These are phyloP conservation scores for Yamadazyma buinensis DNA, from an alignment of 1,139 yeast genomes.

Conservation along the genomic window DNA sequence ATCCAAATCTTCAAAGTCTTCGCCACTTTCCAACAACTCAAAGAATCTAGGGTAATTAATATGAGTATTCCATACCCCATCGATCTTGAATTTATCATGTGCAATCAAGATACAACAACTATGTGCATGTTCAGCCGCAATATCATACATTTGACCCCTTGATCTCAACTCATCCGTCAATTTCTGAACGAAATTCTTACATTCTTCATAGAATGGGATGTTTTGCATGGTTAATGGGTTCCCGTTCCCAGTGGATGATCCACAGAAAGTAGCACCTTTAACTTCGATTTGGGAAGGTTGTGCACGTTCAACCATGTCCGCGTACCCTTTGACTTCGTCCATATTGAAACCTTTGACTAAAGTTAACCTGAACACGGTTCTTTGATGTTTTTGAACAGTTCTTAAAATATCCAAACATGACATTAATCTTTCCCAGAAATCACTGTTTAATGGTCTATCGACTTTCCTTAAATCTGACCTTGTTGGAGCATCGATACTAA, in stretches of 20 bases:
- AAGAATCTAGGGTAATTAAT: constrained; percentile 80
- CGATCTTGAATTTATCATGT: constrained; percentile 62
- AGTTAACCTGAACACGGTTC: constrained; percentile 89
- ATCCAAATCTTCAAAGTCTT: constrained; percentile 72
- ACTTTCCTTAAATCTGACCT: constrained; percentile 75
- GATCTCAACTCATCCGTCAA: constrained; percentile 55
- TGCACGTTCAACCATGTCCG: constrained; percentile 81
- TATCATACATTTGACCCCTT: constrained; percentile 68
- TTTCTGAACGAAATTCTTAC: constrained; percentile 65
- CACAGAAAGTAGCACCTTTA: constrained; percentile 94
- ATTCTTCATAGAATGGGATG: constrained; percentile 91
- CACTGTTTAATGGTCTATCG: constrained; percentile 85
- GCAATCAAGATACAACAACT: constrained; percentile 90
- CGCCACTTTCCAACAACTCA: constrained; percentile 59
- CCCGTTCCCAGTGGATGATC: constrained; percentile 74
- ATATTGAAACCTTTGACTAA: constrained; percentile 90
- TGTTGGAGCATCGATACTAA: constrained; percentile 89
- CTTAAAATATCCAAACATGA: constrained; percentile 76
- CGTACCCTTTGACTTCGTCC: constrained; percentile 79
- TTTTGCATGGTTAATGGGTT: constrained; percentile 93
- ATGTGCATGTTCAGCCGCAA: constrained; percentile 96
- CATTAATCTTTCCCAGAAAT: constrained; percentile 88
- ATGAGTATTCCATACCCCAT: constrained; percentile 84
- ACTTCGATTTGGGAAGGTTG: constrained; percentile 86
- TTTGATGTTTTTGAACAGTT: constrained; percentile 69